phyloP scores from a whole-genome alignment of 1,284 basidiomycete species.

The Somion occarium region DNA sequence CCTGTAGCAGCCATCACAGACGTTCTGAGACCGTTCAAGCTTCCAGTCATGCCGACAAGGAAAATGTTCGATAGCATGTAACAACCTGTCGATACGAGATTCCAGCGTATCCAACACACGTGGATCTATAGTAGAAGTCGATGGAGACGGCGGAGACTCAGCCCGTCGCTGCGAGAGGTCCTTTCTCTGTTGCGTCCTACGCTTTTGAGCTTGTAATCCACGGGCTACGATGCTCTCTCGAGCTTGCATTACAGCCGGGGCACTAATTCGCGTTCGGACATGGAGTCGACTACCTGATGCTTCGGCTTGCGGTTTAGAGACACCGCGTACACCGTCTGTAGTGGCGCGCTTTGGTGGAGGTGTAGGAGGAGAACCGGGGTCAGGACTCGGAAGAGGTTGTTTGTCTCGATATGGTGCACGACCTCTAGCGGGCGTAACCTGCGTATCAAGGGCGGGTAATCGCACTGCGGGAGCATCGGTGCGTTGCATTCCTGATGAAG shows the following conservation, averaged over 20 bases:
- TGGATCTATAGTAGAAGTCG: background rate
- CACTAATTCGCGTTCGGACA: background rate
- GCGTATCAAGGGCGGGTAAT: background rate
- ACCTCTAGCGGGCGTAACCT: background rate
- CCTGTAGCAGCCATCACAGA: constrained; percentile 6
- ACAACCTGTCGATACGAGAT: constrained; percentile 4
- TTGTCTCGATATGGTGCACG: background rate
- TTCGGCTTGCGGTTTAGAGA: background rate
- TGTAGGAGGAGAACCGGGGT: background rate
- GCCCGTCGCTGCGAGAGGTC: background rate
- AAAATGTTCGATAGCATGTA: constrained; percentile 1
- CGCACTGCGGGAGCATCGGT: background rate
- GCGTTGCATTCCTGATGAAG: background rate
- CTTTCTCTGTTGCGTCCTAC: background rate
- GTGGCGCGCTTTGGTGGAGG: background rate
- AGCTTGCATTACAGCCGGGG: background rate
- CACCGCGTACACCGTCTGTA: background rate
- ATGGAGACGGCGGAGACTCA: background rate
- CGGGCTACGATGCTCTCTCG: constrained; percentile 4
- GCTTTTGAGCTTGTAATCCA: constrained; percentile 5
- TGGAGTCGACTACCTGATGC: background rate
- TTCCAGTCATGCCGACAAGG: constrained; percentile 6
- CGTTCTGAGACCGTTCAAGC: background rate
- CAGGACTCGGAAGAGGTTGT: background rate
- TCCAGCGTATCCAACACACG: background rate